phyloP scores from a whole-genome alignment of 345 rosid genomes.

The Salix brachista region DNA sequence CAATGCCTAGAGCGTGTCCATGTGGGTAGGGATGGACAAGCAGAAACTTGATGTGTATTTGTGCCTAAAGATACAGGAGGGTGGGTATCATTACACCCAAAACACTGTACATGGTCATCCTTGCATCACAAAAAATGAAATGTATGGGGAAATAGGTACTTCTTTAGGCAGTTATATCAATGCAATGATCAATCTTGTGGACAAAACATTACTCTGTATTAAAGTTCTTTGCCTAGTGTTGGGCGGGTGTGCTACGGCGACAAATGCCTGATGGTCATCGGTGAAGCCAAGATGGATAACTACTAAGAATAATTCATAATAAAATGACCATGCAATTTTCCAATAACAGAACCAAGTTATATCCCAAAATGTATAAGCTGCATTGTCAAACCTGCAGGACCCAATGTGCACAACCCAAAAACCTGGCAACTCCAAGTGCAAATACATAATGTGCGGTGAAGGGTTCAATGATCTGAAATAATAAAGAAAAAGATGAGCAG shows the following conservation, averaged over 20 bases:
- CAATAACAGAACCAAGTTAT: not conserved
- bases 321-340: not conserved
- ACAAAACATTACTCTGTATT: no score
- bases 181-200: not conserved
- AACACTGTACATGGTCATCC: no score
- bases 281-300: not conserved
- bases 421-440: conserved; percentile 30
- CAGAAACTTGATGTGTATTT: not conserved
- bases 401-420: conserved; percentile 32
- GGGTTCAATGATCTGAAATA: conserved; percentile 29
- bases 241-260: not conserved
- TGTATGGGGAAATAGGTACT: not conserved
- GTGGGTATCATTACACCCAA: no score
- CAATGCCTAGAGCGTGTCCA: no score
- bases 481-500: not conserved
- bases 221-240: not conserved
- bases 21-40: not conserved
- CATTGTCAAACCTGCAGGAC: conserved; percentile 23
- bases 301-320: not conserved
- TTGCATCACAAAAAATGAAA: not conserved
- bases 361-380: not conserved
- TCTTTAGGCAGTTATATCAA: not conserved
- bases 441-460: conserved; percentile 34
- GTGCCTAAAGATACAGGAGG: not conserved
- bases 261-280: no score